Base-by-base conservation (phyloP, 2,329 filamentous ascomycete species). In the Talaromyces marneffei region DNA sequence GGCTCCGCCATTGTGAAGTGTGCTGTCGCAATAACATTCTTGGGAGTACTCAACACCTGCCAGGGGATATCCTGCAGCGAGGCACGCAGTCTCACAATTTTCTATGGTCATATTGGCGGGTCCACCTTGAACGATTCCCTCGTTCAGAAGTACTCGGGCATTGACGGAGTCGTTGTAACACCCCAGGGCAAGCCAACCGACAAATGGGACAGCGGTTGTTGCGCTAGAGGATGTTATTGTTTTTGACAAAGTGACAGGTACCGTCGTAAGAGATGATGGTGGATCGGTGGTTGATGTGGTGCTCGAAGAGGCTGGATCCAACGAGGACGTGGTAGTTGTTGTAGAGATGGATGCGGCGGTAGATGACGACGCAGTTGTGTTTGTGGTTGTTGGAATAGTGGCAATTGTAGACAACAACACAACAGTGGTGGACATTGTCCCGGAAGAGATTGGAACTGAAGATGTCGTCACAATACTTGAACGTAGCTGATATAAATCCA, bases 401-500 rank as follows among this genome's bases (percentile, higher is more conserved):
- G 16, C 25, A 6, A 37, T 27, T 3, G 48, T 27, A 46, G 27
- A 44, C 20, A 39, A 44, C 27, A 39, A 60, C 12, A 20, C 31
- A 16, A 3, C 20, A n/a, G 37, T 55, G 7, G 18, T 35, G 25
- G 39, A 20, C 0, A 23, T 25, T 5, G 37, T 39, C 16, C 39
- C 55, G 8, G 29, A 56, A 37, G 50, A 55, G 2, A 39, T 29
- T 39, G 58, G 50, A 42, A 16, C 35, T 35, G 48, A 60, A 33
- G 25, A 48, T 1, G 50, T 55, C 10, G 50, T 60, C 20, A 39
- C 23, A 4, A 46, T 48, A 54, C 10, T n/a, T 46, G 58, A 60
- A 9, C 27, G 29, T 18, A 60, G 9, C 18, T 60, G 18, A 23
- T 60, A 60, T 9, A 60, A 25, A 48, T 60, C 39, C 4, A 60